Base-by-base conservation (phyloP, 2,329 filamentous ascomycete species). In the Gremmenia infestans region DNA sequence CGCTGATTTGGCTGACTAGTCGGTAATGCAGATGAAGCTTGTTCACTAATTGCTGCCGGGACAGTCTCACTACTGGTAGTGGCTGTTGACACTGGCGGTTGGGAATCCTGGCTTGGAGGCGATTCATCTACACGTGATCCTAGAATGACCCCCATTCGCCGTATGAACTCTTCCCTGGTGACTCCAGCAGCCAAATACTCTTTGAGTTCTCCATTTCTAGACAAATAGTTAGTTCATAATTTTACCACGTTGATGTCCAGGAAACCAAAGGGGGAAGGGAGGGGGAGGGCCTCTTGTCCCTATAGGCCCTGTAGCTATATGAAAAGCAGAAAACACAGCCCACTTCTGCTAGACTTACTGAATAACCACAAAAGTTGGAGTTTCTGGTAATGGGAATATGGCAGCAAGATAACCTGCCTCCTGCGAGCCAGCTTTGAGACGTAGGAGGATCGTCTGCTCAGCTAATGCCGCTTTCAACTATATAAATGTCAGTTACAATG, bases 381-480 rank as follows among this genome's bases (percentile, higher is more conserved):
- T 83, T 62, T 83, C 83, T 1, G 83, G 81, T n/a, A 96, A 76
- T 0, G 90, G 89, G 65, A 90, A 95, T 66, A 96, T 89, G 47
- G 89, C 89, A 9, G 86, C 81, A 14, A 97, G 77, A 66, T 91
- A 95, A 5, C 82, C 85, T 9, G 91, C 91, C 74, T 96, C 91
- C 62, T 88, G 81, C 2, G 88, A 91, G 22, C 86, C 89, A 17
- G 86, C 83, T 36, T 78, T 72, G 22, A 97, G 77, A 50, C 86
- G 82, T 22, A 97, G 76, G 7, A 87, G 74, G 19, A 97, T 78
- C 2, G 89, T 81, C 66, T 85, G 82, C 37, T 79, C 74, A 25
- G 76, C 72, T 55, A 94, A 76, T 28, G 83, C 67, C 52, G 74
- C 72, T 52, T 75, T 78, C 52, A 88, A 68, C 82, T 87, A 53